These are phyloP conservation scores for Logfia minima DNA, from an alignment of 129 eudicot genomes.

Conservation along the genomic window DNA sequence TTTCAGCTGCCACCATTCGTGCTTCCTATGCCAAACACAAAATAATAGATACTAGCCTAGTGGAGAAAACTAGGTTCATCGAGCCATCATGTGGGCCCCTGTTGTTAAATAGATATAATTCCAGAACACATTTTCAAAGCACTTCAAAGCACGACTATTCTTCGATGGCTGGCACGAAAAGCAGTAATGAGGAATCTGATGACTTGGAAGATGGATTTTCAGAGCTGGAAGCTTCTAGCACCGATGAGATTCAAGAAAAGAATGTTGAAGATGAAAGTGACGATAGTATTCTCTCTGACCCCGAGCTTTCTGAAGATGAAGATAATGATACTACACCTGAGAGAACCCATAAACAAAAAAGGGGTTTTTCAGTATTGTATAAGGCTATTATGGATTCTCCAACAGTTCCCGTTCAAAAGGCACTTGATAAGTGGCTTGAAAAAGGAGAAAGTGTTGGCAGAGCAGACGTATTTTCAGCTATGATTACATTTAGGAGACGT, in stretches of 20 bases:
- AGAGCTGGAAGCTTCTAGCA: slow-evolving; percentile 51
- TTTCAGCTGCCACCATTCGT: slow-evolving; percentile 35
- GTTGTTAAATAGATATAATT: slow-evolving; percentile 26
- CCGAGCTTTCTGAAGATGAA: slow-evolving; percentile 43
- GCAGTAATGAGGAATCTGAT: slow-evolving; percentile 55
- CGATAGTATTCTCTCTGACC: slow-evolving; percentile 35
- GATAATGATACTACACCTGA: slow-evolving; percentile 25
- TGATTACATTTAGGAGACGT: slow-evolving; percentile 45
- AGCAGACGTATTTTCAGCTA: slow-evolving; percentile 28
- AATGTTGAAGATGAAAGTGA: slow-evolving; percentile 33
- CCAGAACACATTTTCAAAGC: not conserved
- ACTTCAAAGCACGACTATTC: slow-evolving; percentile 35
- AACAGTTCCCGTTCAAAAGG: slow-evolving; percentile 30
- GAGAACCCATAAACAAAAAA: slow-evolving; percentile 10
- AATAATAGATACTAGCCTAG: slow-evolving; percentile 27
- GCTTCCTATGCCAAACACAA: slow-evolving; percentile 38
- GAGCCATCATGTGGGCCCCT: slow-evolving; percentile 26
- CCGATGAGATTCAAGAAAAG: slow-evolving; percentile 16
- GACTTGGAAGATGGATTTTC: slow-evolving; percentile 76
- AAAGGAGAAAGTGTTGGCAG: slow-evolving; percentile 50
- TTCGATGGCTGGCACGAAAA: slow-evolving; percentile 56
- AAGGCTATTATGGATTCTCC: slow-evolving; percentile 46
- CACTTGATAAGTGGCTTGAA: slow-evolving; percentile 60
- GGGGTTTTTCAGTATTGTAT: slow-evolving; percentile 24
- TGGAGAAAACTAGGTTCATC: slow-evolving; percentile 21